A percentile compares a stretch with the other conserved stretches of the same genome.
Conservation (phyloP, 2,329 filamentous ascomycete genomes). For the Venturia carpophila region DNA sequence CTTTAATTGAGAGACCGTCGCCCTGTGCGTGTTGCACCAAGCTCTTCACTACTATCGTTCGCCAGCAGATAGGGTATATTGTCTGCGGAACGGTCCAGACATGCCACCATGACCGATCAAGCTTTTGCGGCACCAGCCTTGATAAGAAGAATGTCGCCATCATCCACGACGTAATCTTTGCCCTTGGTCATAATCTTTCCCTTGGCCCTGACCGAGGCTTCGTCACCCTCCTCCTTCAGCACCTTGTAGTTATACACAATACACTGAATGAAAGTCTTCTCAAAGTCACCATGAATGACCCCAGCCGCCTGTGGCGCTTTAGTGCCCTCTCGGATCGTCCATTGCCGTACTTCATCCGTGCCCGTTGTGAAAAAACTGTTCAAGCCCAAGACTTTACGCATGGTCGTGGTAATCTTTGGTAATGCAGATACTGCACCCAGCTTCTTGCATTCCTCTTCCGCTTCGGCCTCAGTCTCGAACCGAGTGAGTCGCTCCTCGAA, state of each 20-base stretch:
- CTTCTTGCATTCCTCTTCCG: slow-evolving; percentile 78
- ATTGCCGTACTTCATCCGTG: slow-evolving; percentile 92
- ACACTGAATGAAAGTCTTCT: slow-evolving; percentile 98
- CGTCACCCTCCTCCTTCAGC: slow-evolving; percentile 81
- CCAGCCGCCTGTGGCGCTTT: slow-evolving; percentile 97
- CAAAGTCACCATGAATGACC: slow-evolving; percentile 97
- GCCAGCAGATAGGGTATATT: not conserved
- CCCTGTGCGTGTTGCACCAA: not conserved
- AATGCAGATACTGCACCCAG: slow-evolving; percentile 80
- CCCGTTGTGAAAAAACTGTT: slow-evolving; percentile 97
- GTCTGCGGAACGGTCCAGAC: not conserved
- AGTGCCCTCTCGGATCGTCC: slow-evolving; percentile 91
- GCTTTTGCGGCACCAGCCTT: slow-evolving; percentile 77
- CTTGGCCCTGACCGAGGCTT: slow-evolving; percentile 80
- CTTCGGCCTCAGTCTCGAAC: slow-evolving; percentile 70
- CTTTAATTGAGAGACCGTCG: not conserved
- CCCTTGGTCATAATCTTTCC: slow-evolving; percentile 98
- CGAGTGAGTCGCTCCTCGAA: slow-evolving; percentile 87
- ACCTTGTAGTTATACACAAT: slow-evolving; percentile 83
- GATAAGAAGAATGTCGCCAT: slow-evolving; percentile 77
- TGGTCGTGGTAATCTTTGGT: slow-evolving; percentile 83
- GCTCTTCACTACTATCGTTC: not conserved
- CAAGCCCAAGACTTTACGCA: slow-evolving; percentile 86
- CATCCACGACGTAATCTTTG: slow-evolving; percentile 88
- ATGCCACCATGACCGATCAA: not conserved